Evolutionary conservation across 2,329 filamentous ascomycete genomes (phyloP).

Genomic region (Aspergillus pseudoterreus): DNA sequence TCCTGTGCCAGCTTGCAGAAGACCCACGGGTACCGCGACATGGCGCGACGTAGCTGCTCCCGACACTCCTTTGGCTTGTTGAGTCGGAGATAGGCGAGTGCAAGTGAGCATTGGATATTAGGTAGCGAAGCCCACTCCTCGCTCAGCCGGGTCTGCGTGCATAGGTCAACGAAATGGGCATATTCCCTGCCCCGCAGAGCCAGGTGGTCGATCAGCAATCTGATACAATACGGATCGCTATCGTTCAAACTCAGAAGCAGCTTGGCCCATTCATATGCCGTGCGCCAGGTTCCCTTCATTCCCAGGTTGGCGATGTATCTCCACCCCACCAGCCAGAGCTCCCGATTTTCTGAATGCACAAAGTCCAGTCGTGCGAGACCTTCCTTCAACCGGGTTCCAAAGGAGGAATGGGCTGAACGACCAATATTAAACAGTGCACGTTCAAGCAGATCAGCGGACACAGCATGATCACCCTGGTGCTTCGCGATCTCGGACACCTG

Average conservation of each 20-base stretch:
- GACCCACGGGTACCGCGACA: conserved; percentile 77
- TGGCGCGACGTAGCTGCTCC: conserved; percentile 61
- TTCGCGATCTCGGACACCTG: conserved; percentile 91
- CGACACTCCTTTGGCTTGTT: conserved; percentile 64
- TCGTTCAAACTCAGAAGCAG: conserved; percentile 72
- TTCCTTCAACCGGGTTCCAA: conserved; percentile 68
- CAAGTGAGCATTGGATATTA: conserved; percentile 72
- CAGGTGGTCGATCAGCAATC: conserved; percentile 76
- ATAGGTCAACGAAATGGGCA: conserved; percentile 69
- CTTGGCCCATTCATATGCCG: conserved; percentile 90
- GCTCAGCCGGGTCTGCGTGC: conserved; percentile 50
- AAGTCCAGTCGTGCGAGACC: conserved; percentile 83
- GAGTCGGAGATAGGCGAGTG: conserved; percentile 70
- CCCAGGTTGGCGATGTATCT: conserved; percentile 82
- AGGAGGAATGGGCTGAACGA: conserved; percentile 79
- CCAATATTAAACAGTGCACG: conserved; percentile 90
- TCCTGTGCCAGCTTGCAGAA: conserved; percentile 77
- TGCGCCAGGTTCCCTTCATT: conserved; percentile 89
- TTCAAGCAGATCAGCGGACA: conserved; percentile 83
- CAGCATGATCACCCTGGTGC: conserved; percentile 81
- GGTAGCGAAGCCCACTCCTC: conserved; percentile 55
- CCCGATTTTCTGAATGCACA: conserved; percentile 76
- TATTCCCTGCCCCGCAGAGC: conserved; percentile 78
- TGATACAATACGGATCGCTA: conserved; percentile 77
- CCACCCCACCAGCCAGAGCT: conserved; percentile 87